Evolutionary conservation across 2,329 filamentous ascomycete species (phyloP).

Genomic region (Parastagonospora nodorum): DNA sequence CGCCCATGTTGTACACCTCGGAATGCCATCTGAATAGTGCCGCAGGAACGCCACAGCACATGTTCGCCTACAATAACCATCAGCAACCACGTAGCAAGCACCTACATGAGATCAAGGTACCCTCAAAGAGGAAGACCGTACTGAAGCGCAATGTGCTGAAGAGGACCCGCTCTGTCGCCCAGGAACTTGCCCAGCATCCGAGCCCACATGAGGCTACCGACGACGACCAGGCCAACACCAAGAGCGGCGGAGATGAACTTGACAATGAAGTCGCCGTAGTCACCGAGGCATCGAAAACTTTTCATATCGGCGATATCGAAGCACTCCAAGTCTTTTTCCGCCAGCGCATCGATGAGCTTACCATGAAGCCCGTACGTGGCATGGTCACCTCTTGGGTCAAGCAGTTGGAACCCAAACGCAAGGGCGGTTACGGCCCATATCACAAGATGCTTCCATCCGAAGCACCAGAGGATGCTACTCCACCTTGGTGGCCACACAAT

Average conservation of each 20-base stretch:
- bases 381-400: slow-evolving; percentile 42
- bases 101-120: not conserved
- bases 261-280: slow-evolving; percentile 8
- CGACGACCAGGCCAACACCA: not conserved
- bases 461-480: slow-evolving; percentile 14
- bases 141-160: slow-evolving; percentile 6
- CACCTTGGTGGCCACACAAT: slow-evolving; percentile 38
- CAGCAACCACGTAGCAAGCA: not conserved
- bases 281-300: slow-evolving; percentile 15
- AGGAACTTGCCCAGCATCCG: not conserved
- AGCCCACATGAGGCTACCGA: slow-evolving; percentile 9
- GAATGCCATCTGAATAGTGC: slow-evolving; percentile 11
- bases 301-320: slow-evolving; percentile 34
- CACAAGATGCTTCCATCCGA: slow-evolving; percentile 23
- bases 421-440: slow-evolving; percentile 31
- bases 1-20: not conserved
- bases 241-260: slow-evolving; percentile 7
- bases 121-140: not conserved
- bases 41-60: slow-evolving; percentile 2
- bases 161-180: slow-evolving; percentile 16
- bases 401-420: slow-evolving; percentile 31
- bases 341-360: slow-evolving; percentile 34
- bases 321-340: slow-evolving; percentile 28
- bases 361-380: slow-evolving; percentile 37
- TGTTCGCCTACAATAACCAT: not conserved